Base-by-base conservation (phyloP, 2,329 filamentous ascomycete species). In the Fusarium camptoceras region DNA sequence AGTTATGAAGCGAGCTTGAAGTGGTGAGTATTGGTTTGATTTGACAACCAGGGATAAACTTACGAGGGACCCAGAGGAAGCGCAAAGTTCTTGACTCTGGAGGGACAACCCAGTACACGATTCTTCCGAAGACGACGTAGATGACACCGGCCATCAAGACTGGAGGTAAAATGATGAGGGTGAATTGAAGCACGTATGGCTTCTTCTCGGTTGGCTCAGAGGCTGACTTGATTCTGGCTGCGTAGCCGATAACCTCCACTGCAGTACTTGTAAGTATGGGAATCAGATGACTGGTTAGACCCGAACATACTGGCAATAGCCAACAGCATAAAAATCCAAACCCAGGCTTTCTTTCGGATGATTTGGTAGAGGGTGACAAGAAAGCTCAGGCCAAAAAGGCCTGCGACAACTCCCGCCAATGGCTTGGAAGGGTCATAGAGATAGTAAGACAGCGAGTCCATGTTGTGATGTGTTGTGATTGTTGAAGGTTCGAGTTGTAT, bases 131-230 rank as follows among this genome's bases (percentile, higher is more conserved):
- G 15, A 76, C 12, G 11, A 76, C 67, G 9, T 76, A 76, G 28
- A 76, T 75, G 2, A 75, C 68, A 9, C 71, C 73, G 2, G 73
- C 70, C 73, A 76, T 76, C 11, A 76, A 24, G 0, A 76, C 72
- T 2, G 73, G 73, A 0, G 73, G 50, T 3, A 76, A 12, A 4
- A 75, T 73, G 2, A 76, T 49, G 8, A 76, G 58, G 1, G 59
- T 61, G 4, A 75, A 75, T 30, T 75, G 73, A 5, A 74, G 16
- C 9, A 68, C 62, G 11, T 72, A 76, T 6, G 68, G 64, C 1
- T 31, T 42, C 18, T 72, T 73, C 2, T 72, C 54, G 0, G 68
- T 63, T 1, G 70, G 49, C 4, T 72, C 60, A 7, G 54, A 55
- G 1, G 69, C 72, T 1, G 68, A 74, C 3, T 64, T 54, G 11